These are phyloP conservation scores for Wickerhamiella kurtzmanii DNA, from an alignment of 805 yeast species.

Conservation along the genomic window DNA sequence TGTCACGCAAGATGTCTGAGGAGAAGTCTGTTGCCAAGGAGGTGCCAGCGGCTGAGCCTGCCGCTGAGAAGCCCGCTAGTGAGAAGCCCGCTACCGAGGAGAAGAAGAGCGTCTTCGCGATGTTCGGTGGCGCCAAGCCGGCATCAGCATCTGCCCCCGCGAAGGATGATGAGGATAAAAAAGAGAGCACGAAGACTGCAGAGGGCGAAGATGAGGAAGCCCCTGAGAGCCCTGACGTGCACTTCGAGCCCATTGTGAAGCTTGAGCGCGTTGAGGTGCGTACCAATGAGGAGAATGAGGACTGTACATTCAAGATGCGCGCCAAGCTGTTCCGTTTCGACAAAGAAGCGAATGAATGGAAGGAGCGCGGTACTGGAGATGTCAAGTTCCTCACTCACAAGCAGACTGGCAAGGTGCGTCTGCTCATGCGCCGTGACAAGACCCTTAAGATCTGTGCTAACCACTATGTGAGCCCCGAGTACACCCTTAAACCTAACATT, in stretches of 20 bases:
- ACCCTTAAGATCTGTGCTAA: conserved; percentile 96
- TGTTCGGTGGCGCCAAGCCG: conserved; percentile 85
- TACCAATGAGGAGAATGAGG: conserved; percentile 88
- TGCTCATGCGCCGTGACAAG: conserved; percentile 98
- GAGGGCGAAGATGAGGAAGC: conserved; percentile 40
- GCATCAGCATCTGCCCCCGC: conserved; percentile 31
- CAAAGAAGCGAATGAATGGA: conserved; percentile 64
- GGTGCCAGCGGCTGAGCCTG: conserved; percentile 5
- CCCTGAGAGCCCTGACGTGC: conserved; percentile 69
- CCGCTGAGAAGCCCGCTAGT: conserved; percentile 5
- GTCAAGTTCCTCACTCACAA: conserved; percentile 91
- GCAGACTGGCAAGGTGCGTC: conserved; percentile 64
- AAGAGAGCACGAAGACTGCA: conserved; percentile 27
- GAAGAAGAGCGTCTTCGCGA: conserved; percentile 57
- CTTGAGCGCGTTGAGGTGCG: conserved; percentile 92
- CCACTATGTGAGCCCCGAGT: conserved; percentile 67
- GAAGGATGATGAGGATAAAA: conserved; percentile 24
- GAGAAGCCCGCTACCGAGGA: conserved; percentile 2
- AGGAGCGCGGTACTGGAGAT: conserved; percentile 98
- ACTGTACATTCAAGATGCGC: conserved; percentile 67
- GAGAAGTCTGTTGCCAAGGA: conserved; percentile 1
- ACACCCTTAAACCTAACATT: conserved; percentile 76
- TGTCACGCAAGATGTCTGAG: conserved; percentile 6
- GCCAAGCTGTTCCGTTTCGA: conserved; percentile 87
- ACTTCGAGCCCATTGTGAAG: conserved; percentile 91